Evolutionary conservation across 169 alveolate species (phyloP).

Genomic region (Plasmodium vinckei): DNA sequence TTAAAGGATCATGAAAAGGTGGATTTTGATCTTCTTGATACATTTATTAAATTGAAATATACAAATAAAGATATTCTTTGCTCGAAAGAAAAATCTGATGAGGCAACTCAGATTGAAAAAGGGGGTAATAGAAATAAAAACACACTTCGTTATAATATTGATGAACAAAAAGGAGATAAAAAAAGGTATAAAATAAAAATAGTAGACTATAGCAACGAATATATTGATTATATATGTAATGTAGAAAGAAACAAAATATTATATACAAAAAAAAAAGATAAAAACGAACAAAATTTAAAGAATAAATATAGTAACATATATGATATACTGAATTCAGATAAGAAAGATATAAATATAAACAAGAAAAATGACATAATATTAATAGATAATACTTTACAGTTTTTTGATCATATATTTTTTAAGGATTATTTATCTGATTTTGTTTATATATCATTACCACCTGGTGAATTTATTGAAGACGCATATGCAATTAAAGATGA

Average conservation of each 20-base stretch:
- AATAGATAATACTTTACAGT: slow-evolving; percentile 47
- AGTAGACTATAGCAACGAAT: slow-evolving; percentile 48
- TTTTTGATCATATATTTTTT: slow-evolving; percentile 76
- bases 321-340: slow-evolving; percentile 19
- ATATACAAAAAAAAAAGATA: slow-evolving; percentile 11
- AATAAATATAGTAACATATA: not conserved
- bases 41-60: slow-evolving; percentile 61
- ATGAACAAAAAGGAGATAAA: not conserved
- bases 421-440: slow-evolving; percentile 73
- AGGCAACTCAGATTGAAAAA: not conserved
- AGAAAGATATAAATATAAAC: slow-evolving; percentile 25
- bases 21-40: slow-evolving; percentile 36
- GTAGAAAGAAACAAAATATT: slow-evolving; percentile 37
- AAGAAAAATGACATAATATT: slow-evolving; percentile 30
- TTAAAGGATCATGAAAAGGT: slow-evolving; percentile 25
- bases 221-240: slow-evolving; percentile 58
- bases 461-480: slow-evolving; percentile 76
- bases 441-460: slow-evolving; percentile 78
- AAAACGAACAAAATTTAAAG: not conserved
- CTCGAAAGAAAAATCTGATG: not conserved
- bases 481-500: slow-evolving; percentile 72
- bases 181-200: slow-evolving; percentile 26
- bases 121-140: not conserved
- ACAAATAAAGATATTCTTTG: slow-evolving; percentile 23
- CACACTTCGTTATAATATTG: not conserved